Percentiles rank a stretch among this genome's conserved stretches.
Evolutionary conservation across 441 rosid genomes (phyloP).

Genomic region (Adansonia madagascariensis): DNA sequence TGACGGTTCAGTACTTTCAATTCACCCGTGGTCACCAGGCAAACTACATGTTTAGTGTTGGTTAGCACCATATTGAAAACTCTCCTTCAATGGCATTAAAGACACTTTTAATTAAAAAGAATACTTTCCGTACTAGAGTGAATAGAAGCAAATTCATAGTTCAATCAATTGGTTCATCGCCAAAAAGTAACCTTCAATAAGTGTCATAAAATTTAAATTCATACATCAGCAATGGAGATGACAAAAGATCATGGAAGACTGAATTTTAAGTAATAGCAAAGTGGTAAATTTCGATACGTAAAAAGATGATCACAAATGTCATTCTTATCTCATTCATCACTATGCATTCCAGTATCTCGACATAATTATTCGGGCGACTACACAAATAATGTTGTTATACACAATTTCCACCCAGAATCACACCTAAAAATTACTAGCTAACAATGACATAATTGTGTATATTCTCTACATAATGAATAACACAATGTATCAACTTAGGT

Average conservation of each 20-base stretch:
- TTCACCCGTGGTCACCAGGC: background rate
- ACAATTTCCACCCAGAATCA: constrained; percentile 25
- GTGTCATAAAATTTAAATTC: background rate
- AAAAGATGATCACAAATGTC: constrained; percentile 14
- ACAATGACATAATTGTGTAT: background rate
- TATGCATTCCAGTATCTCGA: constrained; percentile 24
- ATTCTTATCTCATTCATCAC: constrained; percentile 23
- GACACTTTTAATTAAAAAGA: background rate
- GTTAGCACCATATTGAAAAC: background rate
- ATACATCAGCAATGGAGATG: background rate
- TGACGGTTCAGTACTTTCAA: background rate
- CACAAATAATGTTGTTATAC: constrained; percentile 18
- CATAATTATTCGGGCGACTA: constrained; percentile 28
- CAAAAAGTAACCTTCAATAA: background rate
- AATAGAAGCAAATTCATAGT: background rate
- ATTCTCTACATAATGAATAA: background rate
- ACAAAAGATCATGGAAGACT: background rate
- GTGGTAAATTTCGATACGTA: background rate
- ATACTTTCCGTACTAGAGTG: background rate
- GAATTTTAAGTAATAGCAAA: background rate
- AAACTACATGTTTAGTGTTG: background rate
- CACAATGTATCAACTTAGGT: constrained; percentile 27
- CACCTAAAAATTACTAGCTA: constrained; percentile 22
- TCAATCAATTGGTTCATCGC: background rate
- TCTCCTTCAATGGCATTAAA: background rate